Base-by-base conservation (phyloP, 345 rosid genomes). In the Geranium rotundifolium region DNA sequence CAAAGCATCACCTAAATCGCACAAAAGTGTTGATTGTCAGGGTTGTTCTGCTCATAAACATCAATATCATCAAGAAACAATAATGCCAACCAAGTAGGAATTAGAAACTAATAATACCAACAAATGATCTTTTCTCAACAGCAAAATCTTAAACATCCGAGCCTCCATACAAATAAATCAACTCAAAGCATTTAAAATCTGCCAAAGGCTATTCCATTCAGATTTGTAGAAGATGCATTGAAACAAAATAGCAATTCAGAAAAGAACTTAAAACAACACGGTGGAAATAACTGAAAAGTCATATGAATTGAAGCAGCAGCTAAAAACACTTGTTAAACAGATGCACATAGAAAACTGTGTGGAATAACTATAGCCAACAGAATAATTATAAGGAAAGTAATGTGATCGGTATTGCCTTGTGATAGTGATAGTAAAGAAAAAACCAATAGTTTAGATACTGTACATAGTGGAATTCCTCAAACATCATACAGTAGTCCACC, bases 1-100 rank as follows among this genome's bases (percentile, higher is more conserved):
- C 74, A 91, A 70, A 41, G 95, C 98, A 65, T 89, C 98, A 62
- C 96, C 98, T 90, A 72, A 67, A 56, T 67, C 29, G 17, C 62
- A 71, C 57, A 58, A 63, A 57, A 19, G 3, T 39, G 49, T 37
- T 19, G 50, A 52, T 34, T 15, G 63, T 58, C 29, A 34, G 12
- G 29, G 8, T 23, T 20, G 46, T 37, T 5, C 46, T 6, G 46
- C 9, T 5, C 12, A 4, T 10, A 37, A 37, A 37, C 12, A 37
- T 37, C 46, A 37, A 46, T 46, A 46, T 20, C 55, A 19, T 0
- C 29, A 18, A 23, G 58, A 20, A 29, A 54, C 18, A 0, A 58
- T 16, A 27, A 46, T 9, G 39, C 1, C 29, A 14, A 3, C 1
- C 10, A 46, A 16, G 63, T 23, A 34, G 0, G 30, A 54, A 17